Base-by-base conservation (phyloP, 2,329 filamentous ascomycete genomes). In the Cytospora chrysosperma region DNA sequence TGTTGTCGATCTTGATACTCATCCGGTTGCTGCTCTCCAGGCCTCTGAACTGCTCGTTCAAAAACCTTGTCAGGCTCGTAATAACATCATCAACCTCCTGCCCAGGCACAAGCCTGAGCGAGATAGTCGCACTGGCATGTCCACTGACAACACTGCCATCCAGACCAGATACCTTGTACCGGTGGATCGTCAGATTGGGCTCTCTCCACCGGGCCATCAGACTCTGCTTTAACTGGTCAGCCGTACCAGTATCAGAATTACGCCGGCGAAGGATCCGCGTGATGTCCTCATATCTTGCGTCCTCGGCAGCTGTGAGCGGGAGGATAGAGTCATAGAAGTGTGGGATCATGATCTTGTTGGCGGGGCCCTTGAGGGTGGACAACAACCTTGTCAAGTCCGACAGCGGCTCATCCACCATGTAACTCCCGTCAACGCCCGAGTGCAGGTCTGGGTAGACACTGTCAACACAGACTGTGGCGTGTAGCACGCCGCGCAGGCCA, bases 191-290 rank as follows among this genome's bases (percentile, higher is more conserved):
- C 59, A 99, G 80, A 56, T 96, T 97, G 0, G 95, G 93, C 72
- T 98, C 93, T 26, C 95, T 88, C 95, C 95, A 99, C 62, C 93
- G 86, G 13, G 93, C 91, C 90, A 97, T 96, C 7, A 99, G 82
- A 2, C 90, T 93, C 43, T 87, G 83, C 65, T 94, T 93, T 54
- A 98, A 85, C n/a, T 84, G 84, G 8, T 89, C 84, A 0, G 89
- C 82, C 1, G 85, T 81, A 0, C 81, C 78, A 21, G 78, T 76
- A 26, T 82, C 80, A 3, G 91, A 87, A 69, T 91, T 91, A 61
- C 88, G 87, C 19, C 85, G 84, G 34, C 93, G 85, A 4, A 97
- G 79, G 1, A 92, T 89, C 13, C 87, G 84, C 0, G 90, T 88
- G 65, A 98, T 97, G 62, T 94, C 91, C 56, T 91, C 86, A 71